These are phyloP conservation scores for Microdochium trichocladiopsis DNA, from an alignment of 2,329 filamentous ascomycete genomes.

Conservation along the genomic window DNA sequence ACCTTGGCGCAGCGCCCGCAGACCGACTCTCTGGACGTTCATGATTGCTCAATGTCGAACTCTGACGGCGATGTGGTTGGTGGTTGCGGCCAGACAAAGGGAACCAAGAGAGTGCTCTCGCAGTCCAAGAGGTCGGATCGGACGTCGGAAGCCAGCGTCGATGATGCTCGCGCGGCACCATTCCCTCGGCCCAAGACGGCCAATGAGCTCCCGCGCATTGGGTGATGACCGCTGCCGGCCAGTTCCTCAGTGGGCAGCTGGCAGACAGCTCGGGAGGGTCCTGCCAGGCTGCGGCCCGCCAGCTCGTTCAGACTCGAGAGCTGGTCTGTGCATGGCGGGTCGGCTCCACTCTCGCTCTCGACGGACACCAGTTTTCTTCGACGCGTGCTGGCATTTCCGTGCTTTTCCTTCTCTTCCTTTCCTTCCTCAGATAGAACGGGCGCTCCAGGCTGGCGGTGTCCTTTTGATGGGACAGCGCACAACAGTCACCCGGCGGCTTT, in stretches of 20 bases:
- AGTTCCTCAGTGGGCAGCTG: neutral
- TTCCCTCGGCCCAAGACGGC: neutral
- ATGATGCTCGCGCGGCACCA: neutral
- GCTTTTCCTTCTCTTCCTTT: slow-evolving; percentile 17
- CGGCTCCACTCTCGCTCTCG: neutral
- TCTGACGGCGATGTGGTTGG: neutral
- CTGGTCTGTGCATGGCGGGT: slow-evolving; percentile 11
- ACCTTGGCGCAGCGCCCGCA: slow-evolving; percentile 54
- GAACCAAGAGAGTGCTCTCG: neutral
- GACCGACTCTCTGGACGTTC: slow-evolving; percentile 50
- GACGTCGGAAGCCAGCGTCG: slow-evolving; percentile 1
- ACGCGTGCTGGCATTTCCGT: neutral
- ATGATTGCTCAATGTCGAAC: slow-evolving; percentile 26
- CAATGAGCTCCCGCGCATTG: neutral
- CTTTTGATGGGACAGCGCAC: slow-evolving; percentile 10
- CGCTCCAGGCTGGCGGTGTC: slow-evolving; percentile 24
- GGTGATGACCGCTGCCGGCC: neutral
- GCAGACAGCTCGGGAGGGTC: neutral
- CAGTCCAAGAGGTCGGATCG: neutral
- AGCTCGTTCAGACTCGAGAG: neutral
- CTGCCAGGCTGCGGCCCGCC: neutral
- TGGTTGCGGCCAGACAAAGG: neutral
- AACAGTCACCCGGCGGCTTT: slow-evolving; percentile 14
- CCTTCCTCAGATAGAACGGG: slow-evolving; percentile 44
- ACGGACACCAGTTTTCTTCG: neutral